Conservation (phyloP, 805 yeast species). For the Candida gorgasii region DNA sequence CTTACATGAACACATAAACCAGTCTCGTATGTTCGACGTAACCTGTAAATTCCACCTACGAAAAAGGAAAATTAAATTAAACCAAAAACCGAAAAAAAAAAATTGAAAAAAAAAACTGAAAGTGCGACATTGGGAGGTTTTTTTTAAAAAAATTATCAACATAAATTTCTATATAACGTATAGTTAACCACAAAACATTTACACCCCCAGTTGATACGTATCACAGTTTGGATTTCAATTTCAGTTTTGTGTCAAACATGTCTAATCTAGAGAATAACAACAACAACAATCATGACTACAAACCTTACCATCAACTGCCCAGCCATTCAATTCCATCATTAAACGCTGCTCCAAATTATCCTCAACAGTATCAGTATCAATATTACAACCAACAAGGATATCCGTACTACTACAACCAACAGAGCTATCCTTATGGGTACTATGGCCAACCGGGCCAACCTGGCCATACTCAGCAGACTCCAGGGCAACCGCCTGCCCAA, state of each 20-base stretch:
- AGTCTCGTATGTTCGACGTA: conserved; percentile 2
- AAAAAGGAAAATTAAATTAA: background rate
- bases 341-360: conserved; percentile 7
- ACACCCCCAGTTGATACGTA: conserved; percentile 1
- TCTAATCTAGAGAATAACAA: conserved; percentile 9
- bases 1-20: background rate
- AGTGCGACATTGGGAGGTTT: background rate
- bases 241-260: conserved; percentile 2
- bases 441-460: conserved; percentile 7
- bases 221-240: background rate
- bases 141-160: conserved; percentile 3
- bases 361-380: conserved; percentile 23
- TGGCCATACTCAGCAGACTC: background rate
- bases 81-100: background rate
- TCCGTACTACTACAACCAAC: conserved; percentile 18
- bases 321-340: conserved; percentile 13
- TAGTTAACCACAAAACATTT: background rate
- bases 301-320: conserved; percentile 12
- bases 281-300: conserved; percentile 7
- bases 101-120: background rate
- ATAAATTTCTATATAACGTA: conserved; percentile 2
- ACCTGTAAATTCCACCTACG: conserved; percentile 5
- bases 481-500: conserved; percentile 4
- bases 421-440: conserved; percentile 16
- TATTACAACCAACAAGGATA: conserved; percentile 17